A percentile compares a stretch with the other conserved stretches of the same genome.
Evolutionary conservation across 108 stramenopile genomes (phyloP).

Genomic region (Skeletonema potamos): DNA sequence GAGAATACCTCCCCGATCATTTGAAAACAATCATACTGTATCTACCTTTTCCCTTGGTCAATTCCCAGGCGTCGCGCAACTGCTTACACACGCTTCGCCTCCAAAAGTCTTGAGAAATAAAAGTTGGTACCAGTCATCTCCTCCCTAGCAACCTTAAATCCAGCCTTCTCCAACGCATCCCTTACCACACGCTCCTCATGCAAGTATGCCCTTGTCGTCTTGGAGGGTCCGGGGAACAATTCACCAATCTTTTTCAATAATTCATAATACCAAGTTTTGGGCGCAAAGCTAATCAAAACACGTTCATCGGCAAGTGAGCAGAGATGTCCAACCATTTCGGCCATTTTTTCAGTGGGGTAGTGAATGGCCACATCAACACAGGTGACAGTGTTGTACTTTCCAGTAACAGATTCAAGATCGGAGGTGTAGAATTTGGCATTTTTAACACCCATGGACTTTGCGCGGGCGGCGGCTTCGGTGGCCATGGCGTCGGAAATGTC

Average conservation of each 20-base stretch:
- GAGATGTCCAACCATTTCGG: slow-evolving; percentile 89
- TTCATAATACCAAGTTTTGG: slow-evolving; percentile 94
- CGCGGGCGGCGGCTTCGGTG: slow-evolving; percentile 87
- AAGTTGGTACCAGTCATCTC: slow-evolving; percentile 97
- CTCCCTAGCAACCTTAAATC: slow-evolving; percentile 85
- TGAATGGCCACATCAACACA: slow-evolving; percentile 98
- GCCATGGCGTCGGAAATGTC: slow-evolving; percentile 95
- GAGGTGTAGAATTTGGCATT: slow-evolving; percentile 91
- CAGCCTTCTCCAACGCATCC: slow-evolving; percentile 74
- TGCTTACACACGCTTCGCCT: slow-evolving; percentile 75
- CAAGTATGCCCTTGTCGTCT: slow-evolving; percentile 95
- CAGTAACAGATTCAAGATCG: slow-evolving; percentile 92
- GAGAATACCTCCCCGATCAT: background rate
- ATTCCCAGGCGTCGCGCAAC: no score
- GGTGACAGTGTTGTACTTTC: slow-evolving; percentile 92
- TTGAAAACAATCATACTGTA: background rate
- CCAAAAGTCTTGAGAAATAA: slow-evolving; percentile 94
- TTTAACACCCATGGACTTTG: slow-evolving; percentile 68
- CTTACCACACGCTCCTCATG: slow-evolving; percentile 91
- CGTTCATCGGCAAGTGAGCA: slow-evolving; percentile 83
- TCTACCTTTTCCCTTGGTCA: background rate
- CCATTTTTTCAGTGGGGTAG: slow-evolving; percentile 95
- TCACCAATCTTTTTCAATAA: slow-evolving; percentile 94
- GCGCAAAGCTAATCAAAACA: slow-evolving; percentile 94
- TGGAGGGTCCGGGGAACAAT: slow-evolving; percentile 95